phyloP scores from a whole-genome alignment of 2,329 filamentous ascomycete species.

The Ophiostoma montium region DNA sequence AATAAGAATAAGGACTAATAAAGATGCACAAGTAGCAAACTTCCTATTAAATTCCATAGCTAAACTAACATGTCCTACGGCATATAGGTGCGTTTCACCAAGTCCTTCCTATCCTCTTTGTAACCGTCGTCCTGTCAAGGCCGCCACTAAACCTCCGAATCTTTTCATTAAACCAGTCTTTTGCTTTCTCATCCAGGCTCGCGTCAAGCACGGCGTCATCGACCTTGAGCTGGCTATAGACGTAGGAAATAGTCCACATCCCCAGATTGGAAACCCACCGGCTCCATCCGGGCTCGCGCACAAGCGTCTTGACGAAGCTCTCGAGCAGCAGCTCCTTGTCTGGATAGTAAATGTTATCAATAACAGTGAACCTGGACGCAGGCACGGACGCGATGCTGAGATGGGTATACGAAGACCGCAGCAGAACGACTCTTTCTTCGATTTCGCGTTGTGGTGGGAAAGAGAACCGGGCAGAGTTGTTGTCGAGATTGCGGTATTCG shows the following conservation, averaged over 20 bases:
- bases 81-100: no score
- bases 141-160: not conserved
- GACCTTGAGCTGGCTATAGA: not conserved
- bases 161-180: not conserved
- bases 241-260: not conserved
- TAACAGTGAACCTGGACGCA: not conserved
- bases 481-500: not conserved
- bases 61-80: no score
- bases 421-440: not conserved
- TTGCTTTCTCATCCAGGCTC: not conserved
- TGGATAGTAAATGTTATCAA: not conserved
- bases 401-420: not conserved
- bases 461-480: not conserved
- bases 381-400: not conserved
- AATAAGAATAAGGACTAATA: no score
- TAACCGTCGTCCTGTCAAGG: not conserved
- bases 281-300: not conserved
- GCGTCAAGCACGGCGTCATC: not conserved
- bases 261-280: not conserved
- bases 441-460: not conserved
- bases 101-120: not conserved
- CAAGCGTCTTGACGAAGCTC: not conserved
- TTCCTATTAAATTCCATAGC: no score
- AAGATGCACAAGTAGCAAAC: no score
- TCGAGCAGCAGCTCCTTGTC: not conserved